These are phyloP conservation scores for Candida pseudoviswanathii DNA, from an alignment of 1,139 yeast species.

Conservation along the genomic window DNA sequence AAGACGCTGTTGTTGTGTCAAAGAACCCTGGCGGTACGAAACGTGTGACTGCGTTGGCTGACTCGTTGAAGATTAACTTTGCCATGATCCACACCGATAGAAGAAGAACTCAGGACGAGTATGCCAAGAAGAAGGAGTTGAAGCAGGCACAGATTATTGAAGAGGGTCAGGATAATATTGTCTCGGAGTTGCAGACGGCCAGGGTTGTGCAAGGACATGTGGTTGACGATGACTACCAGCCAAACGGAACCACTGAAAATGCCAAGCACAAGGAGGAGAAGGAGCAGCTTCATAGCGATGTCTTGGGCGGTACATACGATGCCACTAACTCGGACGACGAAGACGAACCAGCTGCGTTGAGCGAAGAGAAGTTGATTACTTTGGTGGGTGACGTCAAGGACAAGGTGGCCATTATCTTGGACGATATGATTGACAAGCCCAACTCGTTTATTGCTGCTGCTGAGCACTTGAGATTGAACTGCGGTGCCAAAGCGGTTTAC, in stretches of 20 bases:
- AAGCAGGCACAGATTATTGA: slow-evolving; percentile 22
- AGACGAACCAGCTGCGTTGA: slow-evolving; percentile 69
- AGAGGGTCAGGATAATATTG: slow-evolving; percentile 57
- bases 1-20: slow-evolving; percentile 82
- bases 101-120: slow-evolving; percentile 81
- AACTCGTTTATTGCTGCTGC: slow-evolving; percentile 95
- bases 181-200: slow-evolving; percentile 91
- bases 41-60: slow-evolving; percentile 96
- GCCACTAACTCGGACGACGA: slow-evolving; percentile 78
- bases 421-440: slow-evolving; percentile 97
- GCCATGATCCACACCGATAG: slow-evolving; percentile 99
- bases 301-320: slow-evolving; percentile 83
- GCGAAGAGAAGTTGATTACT: slow-evolving; percentile 88
- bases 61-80: slow-evolving; percentile 89
- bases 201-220: slow-evolving; percentile 97
- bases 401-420: slow-evolving; percentile 89
- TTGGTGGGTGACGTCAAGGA: slow-evolving; percentile 93
- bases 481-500: slow-evolving; percentile 92
- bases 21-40: slow-evolving; percentile 99
- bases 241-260: slow-evolving; percentile 13
- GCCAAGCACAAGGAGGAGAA: slow-evolving; percentile 4
- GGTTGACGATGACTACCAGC: slow-evolving; percentile 76
- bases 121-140: slow-evolving; percentile 43
- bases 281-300: slow-evolving; percentile 41
- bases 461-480: slow-evolving; percentile 89